Conservation (phyloP, 2,329 filamentous ascomycete species). For the Sporothrix euskadiensis region DNA sequence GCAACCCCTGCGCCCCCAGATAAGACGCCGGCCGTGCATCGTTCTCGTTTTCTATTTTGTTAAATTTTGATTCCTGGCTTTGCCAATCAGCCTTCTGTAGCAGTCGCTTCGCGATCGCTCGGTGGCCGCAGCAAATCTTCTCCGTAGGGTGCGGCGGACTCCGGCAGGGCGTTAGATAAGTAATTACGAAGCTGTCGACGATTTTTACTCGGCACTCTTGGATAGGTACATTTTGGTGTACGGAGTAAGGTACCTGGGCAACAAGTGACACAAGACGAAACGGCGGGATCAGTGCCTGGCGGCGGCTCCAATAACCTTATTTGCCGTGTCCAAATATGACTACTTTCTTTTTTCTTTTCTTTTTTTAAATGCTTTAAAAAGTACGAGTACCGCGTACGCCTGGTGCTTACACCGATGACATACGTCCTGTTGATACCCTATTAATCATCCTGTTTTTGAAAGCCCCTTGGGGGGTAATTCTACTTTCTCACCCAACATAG, state of each 20-base stretch:
- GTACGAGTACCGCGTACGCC: background rate
- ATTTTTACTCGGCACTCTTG: background rate
- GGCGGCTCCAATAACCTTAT: constrained; percentile 21
- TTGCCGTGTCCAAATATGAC: background rate
- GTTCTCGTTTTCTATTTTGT: background rate
- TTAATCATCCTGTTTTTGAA: constrained; percentile 7
- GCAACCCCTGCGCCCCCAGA: background rate
- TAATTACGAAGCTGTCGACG: background rate
- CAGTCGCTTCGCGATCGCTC: background rate
- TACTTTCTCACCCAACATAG: constrained; percentile 11
- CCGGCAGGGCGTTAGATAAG: background rate
- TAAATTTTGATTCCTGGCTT: background rate
- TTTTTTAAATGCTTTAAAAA: background rate
- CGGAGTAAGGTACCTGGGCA: background rate
- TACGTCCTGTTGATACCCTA: background rate
- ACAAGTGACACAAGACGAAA: background rate
- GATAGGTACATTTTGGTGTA: background rate
- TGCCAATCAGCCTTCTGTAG: background rate
- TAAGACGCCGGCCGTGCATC: background rate
- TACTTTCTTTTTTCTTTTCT: too few relatives aligned
- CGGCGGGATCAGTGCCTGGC: constrained; percentile 6
- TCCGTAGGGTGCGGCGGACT: background rate
- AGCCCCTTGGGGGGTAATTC: background rate
- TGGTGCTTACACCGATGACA: background rate
- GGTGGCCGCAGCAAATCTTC: background rate